These are phyloP conservation scores for Pichia kudriavzevii DNA, from an alignment of 1,139 yeast species.

Conservation along the genomic window DNA sequence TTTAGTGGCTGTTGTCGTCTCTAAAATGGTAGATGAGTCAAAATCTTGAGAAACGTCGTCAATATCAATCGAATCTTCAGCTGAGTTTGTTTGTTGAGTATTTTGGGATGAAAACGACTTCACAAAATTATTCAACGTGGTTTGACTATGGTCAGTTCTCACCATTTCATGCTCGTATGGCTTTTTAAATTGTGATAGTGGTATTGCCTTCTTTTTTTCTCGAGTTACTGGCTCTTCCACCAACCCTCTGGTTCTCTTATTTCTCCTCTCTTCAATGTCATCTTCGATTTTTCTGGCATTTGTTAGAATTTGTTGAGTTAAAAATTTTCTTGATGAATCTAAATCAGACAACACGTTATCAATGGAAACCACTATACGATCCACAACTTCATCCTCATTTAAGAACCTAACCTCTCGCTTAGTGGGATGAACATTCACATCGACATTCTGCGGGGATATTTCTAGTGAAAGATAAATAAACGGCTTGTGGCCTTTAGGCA, in stretches of 20 bases:
- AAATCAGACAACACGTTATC: constrained; percentile 47
- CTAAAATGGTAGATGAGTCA: constrained; percentile 16
- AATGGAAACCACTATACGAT: constrained; percentile 43
- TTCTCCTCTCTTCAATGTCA: constrained; percentile 9
- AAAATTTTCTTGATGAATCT: constrained; percentile 64
- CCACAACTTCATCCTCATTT: constrained; percentile 79
- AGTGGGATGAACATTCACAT: constrained; percentile 94
- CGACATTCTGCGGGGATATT: constrained; percentile 64
- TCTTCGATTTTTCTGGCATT: constrained; percentile 11
- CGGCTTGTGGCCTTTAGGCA: constrained; percentile 77
- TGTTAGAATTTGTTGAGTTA: constrained; percentile 51
- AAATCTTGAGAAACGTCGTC: background rate
- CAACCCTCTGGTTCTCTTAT: constrained; percentile 7
- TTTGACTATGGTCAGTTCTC: constrained; percentile 67
- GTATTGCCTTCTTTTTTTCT: constrained; percentile 12
- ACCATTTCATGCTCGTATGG: constrained; percentile 58
- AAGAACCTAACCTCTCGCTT: constrained; percentile 86
- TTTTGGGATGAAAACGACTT: constrained; percentile 4
- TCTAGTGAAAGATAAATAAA: constrained; percentile 67
- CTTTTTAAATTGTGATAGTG: constrained; percentile 25
- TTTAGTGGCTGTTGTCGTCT: constrained; percentile 10
- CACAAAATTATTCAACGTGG: constrained; percentile 30
- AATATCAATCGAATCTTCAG: background rate
- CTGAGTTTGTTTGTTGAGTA: background rate
- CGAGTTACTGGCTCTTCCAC: background rate